phyloP scores from a whole-genome alignment of 192 early-diverging fungal species.

The Coemansia sp. region DNA sequence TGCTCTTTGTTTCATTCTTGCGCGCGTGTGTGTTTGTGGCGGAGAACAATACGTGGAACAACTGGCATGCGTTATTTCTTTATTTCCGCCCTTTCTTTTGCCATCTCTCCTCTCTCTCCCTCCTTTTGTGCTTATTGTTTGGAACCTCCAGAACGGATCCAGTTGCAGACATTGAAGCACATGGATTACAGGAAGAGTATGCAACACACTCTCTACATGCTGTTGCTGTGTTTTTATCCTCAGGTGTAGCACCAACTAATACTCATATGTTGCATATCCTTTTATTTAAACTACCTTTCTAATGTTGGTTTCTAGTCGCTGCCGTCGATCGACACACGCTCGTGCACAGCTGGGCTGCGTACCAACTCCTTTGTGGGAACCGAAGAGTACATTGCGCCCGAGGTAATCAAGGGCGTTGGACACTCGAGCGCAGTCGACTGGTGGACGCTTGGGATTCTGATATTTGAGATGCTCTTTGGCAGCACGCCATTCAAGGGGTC shows the following conservation, averaged over 20 bases:
- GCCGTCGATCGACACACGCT: conserved; percentile 82
- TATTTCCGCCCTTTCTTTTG: background rate
- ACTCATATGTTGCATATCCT: background rate
- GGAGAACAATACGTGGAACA: conserved; percentile 3
- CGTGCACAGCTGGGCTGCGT: conserved; percentile 80
- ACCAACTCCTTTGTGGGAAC: conserved; percentile 99
- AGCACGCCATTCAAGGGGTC: conserved; percentile 97
- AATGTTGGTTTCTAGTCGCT: conserved; percentile 38
- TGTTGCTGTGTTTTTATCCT: background rate
- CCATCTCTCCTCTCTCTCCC: background rate
- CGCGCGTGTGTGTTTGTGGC: background rate
- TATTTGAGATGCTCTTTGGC: conserved; percentile 98
- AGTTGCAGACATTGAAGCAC: no score
- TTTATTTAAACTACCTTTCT: background rate
- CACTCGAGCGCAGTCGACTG: conserved; percentile 96
- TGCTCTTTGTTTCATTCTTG: background rate
- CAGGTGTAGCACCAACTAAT: background rate
- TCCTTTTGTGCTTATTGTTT: background rate
- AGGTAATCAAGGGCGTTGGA: conserved; percentile 93
- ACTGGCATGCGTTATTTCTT: conserved; percentile 4
- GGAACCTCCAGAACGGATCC: no score
- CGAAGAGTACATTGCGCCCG: conserved; percentile 99
- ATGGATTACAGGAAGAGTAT: background rate
- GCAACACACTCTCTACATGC: background rate
- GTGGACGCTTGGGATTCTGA: conserved; percentile 98